Evolutionary conservation across 345 rosid species (phyloP), one percentile per base, ranked within the genome.

Genomic region (Ricinus communis): DNA sequence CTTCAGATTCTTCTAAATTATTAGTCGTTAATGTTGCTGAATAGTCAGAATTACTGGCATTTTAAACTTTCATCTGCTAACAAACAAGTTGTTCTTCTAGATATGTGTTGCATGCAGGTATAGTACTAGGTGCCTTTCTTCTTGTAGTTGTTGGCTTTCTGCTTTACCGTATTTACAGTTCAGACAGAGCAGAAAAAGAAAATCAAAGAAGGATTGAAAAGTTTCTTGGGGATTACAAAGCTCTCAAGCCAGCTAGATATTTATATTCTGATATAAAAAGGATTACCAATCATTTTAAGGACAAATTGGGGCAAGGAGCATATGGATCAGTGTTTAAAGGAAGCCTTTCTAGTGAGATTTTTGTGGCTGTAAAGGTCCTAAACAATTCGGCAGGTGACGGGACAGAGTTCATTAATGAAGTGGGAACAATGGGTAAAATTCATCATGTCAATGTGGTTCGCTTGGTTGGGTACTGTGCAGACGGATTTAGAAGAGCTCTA

Each of bases 261-360:
- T 19, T 52, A 0, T 71, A 71, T 51, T 31, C 62, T 50, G 79
- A 76, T 53, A 15, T 76, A 3, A 59, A 70, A 46, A 76, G 75
- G 71, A 76, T 76, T 18, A 71, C 72, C 18, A 41, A 59, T 66
- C 41, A 71, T 8, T 76, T 76, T 15, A 71, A 65, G 63, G 66
- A 65, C 7, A 47, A 76, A 12, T 27, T 76, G 56, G 79, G 75
- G 6, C 75, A 66, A 16, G 79, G 75, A 58, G 58, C 79, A 15
- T 70, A 70, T 71, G 79, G 79, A 24, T 65, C 71, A 0, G 79
- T 76, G 45, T 76, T 22, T 46, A 76, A 76, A 65, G 79, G 79
- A 24, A 76, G 50, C 54, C 72, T 76, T n/a, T 70, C 75, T 2
- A 51, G 36, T 58, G 79, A 76, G 47, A 58, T 76, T 36, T 62